Evolutionary conservation across 371 early-diverging fungal genomes (phyloP).

Genomic region (Zychaea mexicana): DNA sequence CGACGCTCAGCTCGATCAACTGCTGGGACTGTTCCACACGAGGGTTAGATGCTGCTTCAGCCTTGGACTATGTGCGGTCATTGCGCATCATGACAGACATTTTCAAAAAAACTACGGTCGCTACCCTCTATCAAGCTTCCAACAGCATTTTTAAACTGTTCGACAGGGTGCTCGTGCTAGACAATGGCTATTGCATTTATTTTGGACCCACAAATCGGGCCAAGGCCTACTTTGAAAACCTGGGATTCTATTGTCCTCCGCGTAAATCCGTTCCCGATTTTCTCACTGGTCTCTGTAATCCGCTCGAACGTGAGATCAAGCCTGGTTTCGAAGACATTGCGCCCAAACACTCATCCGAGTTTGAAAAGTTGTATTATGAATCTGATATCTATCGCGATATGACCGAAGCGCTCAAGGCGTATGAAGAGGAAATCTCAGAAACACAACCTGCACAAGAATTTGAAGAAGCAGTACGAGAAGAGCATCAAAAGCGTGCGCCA

Average conservation of each 20-base stretch:
- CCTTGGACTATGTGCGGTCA: conserved; percentile 73
- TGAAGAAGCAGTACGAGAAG: conserved; percentile 42
- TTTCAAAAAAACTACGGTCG: conserved; percentile 62
- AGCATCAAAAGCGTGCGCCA: conserved; percentile 44
- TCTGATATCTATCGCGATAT: conserved; percentile 27
- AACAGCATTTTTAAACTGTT: conserved; percentile 77
- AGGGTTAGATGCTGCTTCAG: conserved; percentile 90
- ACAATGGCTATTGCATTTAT: conserved; percentile 75
- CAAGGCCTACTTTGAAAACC: conserved; percentile 64
- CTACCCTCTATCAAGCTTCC: conserved; percentile 73
- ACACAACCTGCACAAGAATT: conserved; percentile 35
- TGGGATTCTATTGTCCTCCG: conserved; percentile 70
- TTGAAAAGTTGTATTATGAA: conserved; percentile 40
- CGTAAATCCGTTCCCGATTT: conserved; percentile 80
- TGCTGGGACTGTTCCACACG: conserved; percentile 87
- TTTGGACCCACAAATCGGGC: conserved; percentile 67
- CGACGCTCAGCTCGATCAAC: conserved; percentile 68
- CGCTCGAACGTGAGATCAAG: conserved; percentile 55
- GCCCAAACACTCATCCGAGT: conserved; percentile 46
- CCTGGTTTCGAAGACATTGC: conserved; percentile 50
- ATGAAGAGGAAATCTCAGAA: conserved; percentile 18
- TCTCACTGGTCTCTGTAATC: conserved; percentile 68
- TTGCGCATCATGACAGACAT: conserved; percentile 68
- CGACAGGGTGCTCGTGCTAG: conserved; percentile 73
- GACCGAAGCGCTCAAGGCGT: conserved; percentile 25